These are phyloP conservation scores for Daldinia grandis DNA, from an alignment of 495 filamentous ascomycete species.

Conservation along the genomic window DNA sequence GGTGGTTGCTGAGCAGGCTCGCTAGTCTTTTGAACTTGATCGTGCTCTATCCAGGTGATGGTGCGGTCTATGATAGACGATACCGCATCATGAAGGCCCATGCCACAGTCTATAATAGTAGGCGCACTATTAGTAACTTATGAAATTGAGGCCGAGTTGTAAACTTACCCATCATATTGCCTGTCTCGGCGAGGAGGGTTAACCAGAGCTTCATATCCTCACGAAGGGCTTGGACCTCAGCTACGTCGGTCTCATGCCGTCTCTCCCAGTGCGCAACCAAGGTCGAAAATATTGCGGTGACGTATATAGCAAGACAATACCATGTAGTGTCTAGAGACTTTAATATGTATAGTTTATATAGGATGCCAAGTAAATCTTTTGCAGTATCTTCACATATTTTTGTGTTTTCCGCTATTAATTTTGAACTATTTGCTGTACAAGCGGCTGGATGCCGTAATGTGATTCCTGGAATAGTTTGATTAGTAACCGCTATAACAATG, in stretches of 20 bases:
- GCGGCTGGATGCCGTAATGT: conserved; percentile 75
- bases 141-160: background rate
- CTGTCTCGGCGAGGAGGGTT: conserved; percentile 70
- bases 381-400: conserved; percentile 72
- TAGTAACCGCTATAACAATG: conserved; percentile 7
- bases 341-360: conserved; percentile 64
- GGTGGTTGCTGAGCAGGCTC: conserved; percentile 30
- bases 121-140: conserved; percentile 3
- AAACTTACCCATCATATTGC: conserved; percentile 66
- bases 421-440: conserved; percentile 65
- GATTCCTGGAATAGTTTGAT: conserved; percentile 42
- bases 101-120: conserved; percentile 43
- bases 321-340: conserved; percentile 84
- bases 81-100: conserved; percentile 51
- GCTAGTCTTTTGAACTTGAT: conserved; percentile 46
- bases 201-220: conserved; percentile 76
- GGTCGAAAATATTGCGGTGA: conserved; percentile 76
- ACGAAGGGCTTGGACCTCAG: conserved; percentile 64
- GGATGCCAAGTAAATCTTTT: conserved; percentile 66
- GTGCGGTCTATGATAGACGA: conserved; percentile 54
- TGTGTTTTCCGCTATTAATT: conserved; percentile 70
- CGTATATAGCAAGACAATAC: conserved; percentile 74
- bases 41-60: conserved; percentile 55
- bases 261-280: conserved; percentile 75
- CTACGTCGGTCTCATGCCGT: conserved; percentile 61